Percentiles rank a stretch among this genome's conserved stretches.
phyloP scores from a whole-genome alignment of 2,329 filamentous ascomycete species.

The Aspergillus latus region DNA sequence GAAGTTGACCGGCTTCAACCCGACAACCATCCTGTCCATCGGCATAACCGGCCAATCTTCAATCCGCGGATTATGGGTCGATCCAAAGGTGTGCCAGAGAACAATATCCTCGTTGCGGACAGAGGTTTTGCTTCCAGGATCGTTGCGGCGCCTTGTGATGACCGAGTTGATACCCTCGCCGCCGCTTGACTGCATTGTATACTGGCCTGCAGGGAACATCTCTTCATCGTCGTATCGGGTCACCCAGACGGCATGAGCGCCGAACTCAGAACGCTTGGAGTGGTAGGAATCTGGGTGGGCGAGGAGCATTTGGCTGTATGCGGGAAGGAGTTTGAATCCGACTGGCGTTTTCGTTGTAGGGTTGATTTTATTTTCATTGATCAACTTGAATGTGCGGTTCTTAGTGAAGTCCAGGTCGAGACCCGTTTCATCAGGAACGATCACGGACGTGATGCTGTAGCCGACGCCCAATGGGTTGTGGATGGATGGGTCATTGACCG shows the following conservation, averaged over 20 bases:
- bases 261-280: conserved; percentile 52
- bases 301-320: conserved; percentile 52
- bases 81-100: conserved; percentile 29
- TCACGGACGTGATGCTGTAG: conserved; percentile 47
- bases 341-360: conserved; percentile 53
- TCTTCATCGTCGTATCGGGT: conserved; percentile 53
- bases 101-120: conserved; percentile 32
- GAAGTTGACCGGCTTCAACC: conserved; percentile 1
- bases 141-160: conserved; percentile 19
- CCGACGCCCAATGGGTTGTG: conserved; percentile 54
- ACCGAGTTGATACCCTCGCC: conserved; percentile 26
- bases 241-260: conserved; percentile 53
- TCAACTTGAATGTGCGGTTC: conserved; percentile 57
- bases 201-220: conserved; percentile 50
- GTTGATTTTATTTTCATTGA: conserved; percentile 53
- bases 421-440: conserved; percentile 41
- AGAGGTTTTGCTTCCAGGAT: neutral
- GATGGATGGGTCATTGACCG: neutral
- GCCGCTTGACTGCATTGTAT: conserved; percentile 50
- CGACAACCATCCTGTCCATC: neutral
- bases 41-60: conserved; percentile 14
- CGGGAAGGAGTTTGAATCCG: conserved; percentile 55
- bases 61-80: conserved; percentile 3
- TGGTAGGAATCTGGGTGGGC: conserved; percentile 52
- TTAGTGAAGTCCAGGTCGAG: conserved; percentile 41